Evolutionary conservation across 495 filamentous ascomycete genomes (phyloP).

Genomic region (Annulohypoxylon maeteangense): DNA sequence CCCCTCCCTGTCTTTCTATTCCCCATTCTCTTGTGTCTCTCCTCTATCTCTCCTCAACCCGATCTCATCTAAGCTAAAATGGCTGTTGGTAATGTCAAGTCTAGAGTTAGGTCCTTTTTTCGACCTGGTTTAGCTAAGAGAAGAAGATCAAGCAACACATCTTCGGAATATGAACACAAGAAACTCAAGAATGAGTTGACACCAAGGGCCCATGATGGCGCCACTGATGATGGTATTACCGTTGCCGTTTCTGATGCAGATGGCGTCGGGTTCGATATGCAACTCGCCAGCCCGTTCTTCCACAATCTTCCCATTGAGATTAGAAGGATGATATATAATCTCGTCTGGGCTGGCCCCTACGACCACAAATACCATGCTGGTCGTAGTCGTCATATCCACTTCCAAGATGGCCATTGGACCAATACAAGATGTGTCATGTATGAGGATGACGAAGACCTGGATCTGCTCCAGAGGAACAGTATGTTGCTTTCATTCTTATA

Average conservation of each 20-base stretch:
- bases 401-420: conserved; percentile 44
- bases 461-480: conserved; percentile 46
- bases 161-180: conserved; percentile 13
- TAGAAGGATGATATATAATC: conserved; percentile 48
- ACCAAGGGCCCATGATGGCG: background rate
- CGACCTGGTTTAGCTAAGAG: conserved; percentile 35
- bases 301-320: conserved; percentile 46
- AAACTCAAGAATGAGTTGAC: conserved; percentile 16
- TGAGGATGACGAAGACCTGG: conserved; percentile 43
- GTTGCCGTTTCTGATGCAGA: background rate
- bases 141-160: conserved; percentile 30
- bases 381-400: conserved; percentile 45
- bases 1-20: background rate
- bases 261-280: conserved; percentile 12
- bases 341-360: conserved; percentile 39
- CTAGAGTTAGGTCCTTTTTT: conserved; percentile 40
- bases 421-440: conserved; percentile 49
- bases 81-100: conserved; percentile 35
- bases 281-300: conserved; percentile 42
- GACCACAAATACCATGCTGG: conserved; percentile 43
- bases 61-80: conserved; percentile 22
- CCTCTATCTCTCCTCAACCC: background rate
- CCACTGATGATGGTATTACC: background rate
- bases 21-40: background rate
- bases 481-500: background rate